Conservation (phyloP, 768 basidiomycete genomes). For the Panellus pusillus region DNA sequence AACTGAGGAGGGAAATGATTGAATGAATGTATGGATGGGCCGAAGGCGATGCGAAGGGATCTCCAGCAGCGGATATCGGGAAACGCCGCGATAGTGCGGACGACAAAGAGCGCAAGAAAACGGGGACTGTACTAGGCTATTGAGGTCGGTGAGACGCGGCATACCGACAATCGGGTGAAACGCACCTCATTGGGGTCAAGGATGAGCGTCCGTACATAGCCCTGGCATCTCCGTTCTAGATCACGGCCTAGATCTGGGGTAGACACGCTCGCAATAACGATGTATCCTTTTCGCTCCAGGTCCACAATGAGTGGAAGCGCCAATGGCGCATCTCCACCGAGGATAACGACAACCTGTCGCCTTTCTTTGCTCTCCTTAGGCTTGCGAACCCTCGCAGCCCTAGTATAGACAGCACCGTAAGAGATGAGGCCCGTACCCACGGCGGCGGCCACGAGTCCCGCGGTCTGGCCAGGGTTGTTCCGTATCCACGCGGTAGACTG, state of each 20-base stretch:
- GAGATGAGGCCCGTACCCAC: constrained; percentile 58
- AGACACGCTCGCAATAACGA: constrained; percentile 79
- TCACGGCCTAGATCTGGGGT: constrained; percentile 62
- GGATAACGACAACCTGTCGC: constrained; percentile 73
- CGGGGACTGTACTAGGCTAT: constrained; percentile 69
- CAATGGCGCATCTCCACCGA: constrained; percentile 77
- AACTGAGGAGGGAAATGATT: constrained; percentile 72
- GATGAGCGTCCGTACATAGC: constrained; percentile 79
- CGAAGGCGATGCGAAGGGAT: constrained; percentile 71
- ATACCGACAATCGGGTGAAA: background rate
- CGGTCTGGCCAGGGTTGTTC: constrained; percentile 61
- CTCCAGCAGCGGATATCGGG: constrained; percentile 75
- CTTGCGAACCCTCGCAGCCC: constrained; percentile 37
- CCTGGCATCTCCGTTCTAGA: constrained; percentile 66
- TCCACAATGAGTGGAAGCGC: constrained; percentile 72
- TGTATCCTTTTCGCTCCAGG: constrained; percentile 77
- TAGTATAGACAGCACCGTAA: constrained; percentile 42
- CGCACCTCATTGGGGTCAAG: constrained; percentile 77
- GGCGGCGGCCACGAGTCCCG: constrained; percentile 52
- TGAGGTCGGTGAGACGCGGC: background rate
- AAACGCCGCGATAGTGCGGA: constrained; percentile 82
- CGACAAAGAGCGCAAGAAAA: constrained; percentile 79
- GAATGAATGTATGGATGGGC: constrained; percentile 74
- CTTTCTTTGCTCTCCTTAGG: constrained; percentile 53
- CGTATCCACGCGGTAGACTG: constrained; percentile 51